A percentile compares a stretch with the other conserved stretches of the same genome.
These are phyloP conservation scores for Platanus orientalis DNA, from an alignment of 164 flowering plant genomes.

Conservation along the genomic window DNA sequence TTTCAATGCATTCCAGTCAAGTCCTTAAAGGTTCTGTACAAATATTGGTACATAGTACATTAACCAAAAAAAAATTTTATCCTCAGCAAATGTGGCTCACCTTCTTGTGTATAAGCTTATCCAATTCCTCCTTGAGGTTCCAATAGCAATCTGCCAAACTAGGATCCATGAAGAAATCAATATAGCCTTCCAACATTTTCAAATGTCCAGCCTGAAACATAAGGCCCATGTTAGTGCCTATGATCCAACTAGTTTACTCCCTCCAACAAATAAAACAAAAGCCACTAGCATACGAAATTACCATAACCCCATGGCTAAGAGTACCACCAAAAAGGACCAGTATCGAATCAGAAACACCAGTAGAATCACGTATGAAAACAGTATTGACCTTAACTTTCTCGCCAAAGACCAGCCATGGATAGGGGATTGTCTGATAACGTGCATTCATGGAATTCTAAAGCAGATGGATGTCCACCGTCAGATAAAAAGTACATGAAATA, in stretches of 20 bases:
- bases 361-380: constrained; percentile 92
- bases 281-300: constrained; percentile 22
- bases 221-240: constrained; percentile 3
- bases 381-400: constrained; percentile 96
- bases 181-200: constrained; percentile 84
- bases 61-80: neutral
- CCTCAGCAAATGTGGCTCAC: constrained; percentile 22
- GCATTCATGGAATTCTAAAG: constrained; percentile 96
- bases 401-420: constrained; percentile 96
- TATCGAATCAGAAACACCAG: constrained; percentile 91
- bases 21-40: no score
- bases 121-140: constrained; percentile 80
- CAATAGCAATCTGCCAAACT: constrained; percentile 73
- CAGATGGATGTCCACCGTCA: constrained; percentile 9
- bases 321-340: constrained; percentile 91
- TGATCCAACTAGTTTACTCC: neutral
- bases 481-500: neutral
- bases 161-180: constrained; percentile 94
- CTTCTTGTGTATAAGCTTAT: constrained; percentile 72
- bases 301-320: constrained; percentile 59
- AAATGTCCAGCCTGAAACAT: constrained; percentile 75
- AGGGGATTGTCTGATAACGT: constrained; percentile 85
- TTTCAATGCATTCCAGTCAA: no score
- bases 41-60: neutral
- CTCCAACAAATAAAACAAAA: constrained; percentile 3